Conservation (phyloP, 2,329 filamentous ascomycete genomes). For the Uncinocarpus reesii region DNA sequence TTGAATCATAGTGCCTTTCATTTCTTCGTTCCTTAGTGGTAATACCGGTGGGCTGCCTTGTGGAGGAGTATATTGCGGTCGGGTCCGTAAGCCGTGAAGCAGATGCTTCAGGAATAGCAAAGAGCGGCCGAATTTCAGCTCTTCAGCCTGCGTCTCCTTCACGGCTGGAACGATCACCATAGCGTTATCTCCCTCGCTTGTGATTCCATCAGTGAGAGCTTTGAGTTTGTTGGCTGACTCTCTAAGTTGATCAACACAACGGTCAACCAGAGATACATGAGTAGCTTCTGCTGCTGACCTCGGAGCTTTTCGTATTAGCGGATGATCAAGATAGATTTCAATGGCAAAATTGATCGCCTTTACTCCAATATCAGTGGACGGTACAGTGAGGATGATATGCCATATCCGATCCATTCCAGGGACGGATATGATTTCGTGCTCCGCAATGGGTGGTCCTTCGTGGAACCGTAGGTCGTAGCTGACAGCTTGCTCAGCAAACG, state of each 20-base stretch:
- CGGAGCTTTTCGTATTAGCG: conserved; percentile 33
- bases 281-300: conserved; percentile 43
- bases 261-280: conserved; percentile 61
- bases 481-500: conserved; percentile 35
- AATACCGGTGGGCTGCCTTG: conserved; percentile 52
- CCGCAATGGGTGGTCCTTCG: conserved; percentile 38
- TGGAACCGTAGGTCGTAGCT: conserved; percentile 47
- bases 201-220: conserved; percentile 35
- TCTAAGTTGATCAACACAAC: conserved; percentile 62
- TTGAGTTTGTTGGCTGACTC: conserved; percentile 52
- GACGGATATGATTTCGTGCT: conserved; percentile 35
- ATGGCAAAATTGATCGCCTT: conserved; percentile 62
- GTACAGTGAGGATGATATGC: conserved; percentile 64
- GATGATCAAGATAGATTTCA: conserved; percentile 56
- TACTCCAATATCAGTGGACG: conserved; percentile 54
- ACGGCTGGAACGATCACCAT: conserved; percentile 45
- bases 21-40: conserved; percentile 41
- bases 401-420: conserved; percentile 62
- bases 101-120: conserved; percentile 59
- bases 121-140: conserved; percentile 57
- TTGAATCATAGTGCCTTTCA: conserved; percentile 54
- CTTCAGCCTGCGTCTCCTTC: conserved; percentile 44
- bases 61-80: conserved; percentile 50
- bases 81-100: conserved; percentile 43
- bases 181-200: conserved; percentile 41